Conservation (phyloP, 129 eudicot species). For the Flaveria trinervia region DNA sequence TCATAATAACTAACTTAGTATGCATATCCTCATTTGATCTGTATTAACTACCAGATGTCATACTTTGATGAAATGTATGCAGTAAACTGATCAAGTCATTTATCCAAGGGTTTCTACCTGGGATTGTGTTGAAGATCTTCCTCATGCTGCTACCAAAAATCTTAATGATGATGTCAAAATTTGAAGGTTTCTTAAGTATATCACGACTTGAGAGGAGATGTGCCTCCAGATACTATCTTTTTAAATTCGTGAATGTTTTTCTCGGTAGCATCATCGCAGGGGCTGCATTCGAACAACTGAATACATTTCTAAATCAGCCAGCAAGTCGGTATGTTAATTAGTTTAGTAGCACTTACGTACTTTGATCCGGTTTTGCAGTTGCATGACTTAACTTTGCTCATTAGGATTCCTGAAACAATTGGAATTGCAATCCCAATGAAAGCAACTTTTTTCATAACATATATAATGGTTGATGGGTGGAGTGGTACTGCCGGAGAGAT, state of each 20-base stretch:
- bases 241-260: constrained; percentile 84
- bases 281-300: constrained; percentile 83
- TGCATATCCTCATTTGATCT: too few species aligned
- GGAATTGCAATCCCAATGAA: constrained; percentile 92
- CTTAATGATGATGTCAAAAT: constrained; percentile 88
- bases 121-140: constrained; percentile 86
- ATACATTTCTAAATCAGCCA: constrained; percentile 67
- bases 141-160: constrained; percentile 71
- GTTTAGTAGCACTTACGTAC: background rate
- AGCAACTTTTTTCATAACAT: constrained; percentile 95
- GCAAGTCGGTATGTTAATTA: constrained; percentile 56
- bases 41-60: background rate
- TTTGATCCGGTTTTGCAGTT: background rate
- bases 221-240: constrained; percentile 78
- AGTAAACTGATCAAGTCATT: constrained; percentile 73
- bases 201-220: constrained; percentile 84
- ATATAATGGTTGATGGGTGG: constrained; percentile 98
- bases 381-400: background rate
- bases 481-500: constrained; percentile 92
- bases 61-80: constrained; percentile 26
- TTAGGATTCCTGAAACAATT: constrained; percentile 65
- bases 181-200: constrained; percentile 79
- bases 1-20: too few species aligned
- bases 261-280: constrained; percentile 80
- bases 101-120: constrained; percentile 85